Percentiles rank a stretch among this genome's conserved stretches.
Evolutionary conservation across 2,329 filamentous ascomycete genomes (phyloP).

Genomic region (Penicillium sclerotigenum): DNA sequence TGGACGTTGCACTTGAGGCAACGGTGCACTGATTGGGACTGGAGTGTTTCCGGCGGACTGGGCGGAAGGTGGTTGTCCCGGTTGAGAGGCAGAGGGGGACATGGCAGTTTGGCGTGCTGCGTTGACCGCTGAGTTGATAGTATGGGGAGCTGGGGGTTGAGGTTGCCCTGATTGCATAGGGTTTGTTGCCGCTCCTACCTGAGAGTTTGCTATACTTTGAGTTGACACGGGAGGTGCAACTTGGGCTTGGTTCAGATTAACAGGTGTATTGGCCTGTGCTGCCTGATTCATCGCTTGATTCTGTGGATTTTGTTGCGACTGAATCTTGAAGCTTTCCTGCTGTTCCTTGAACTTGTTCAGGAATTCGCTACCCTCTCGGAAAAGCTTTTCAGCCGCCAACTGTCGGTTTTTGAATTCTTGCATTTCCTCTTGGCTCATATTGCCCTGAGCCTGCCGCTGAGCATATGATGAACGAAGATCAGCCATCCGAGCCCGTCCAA

Average conservation of each 20-base stretch:
- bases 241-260: constrained; percentile 13
- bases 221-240: constrained; percentile 19
- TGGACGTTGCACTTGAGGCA: constrained; percentile 25
- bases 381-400: constrained; percentile 40
- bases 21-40: constrained; percentile 20
- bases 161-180: constrained; percentile 34
- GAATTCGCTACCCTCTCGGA: constrained; percentile 46
- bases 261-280: constrained; percentile 19
- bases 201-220: constrained; percentile 18
- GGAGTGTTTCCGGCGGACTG: constrained; percentile 29
- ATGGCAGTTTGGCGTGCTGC: constrained; percentile 43
- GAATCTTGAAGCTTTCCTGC: constrained; percentile 44
- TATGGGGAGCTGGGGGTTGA: constrained; percentile 43
- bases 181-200: constrained; percentile 26
- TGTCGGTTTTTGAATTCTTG: constrained; percentile 45
- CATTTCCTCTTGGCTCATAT: constrained; percentile 42
- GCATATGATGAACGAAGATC: constrained; percentile 42
- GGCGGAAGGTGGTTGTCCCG: constrained; percentile 31
- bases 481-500: constrained; percentile 43
- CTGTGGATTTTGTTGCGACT: constrained; percentile 32
- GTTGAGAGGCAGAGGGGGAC: constrained; percentile 37
- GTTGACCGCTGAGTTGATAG: constrained; percentile 49
- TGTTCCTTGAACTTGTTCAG: constrained; percentile 49
- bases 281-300: constrained; percentile 22
- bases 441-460: constrained; percentile 40